Base-by-base conservation (phyloP, 2,329 filamentous ascomycete genomes). In the Fonsecaea erecta region DNA sequence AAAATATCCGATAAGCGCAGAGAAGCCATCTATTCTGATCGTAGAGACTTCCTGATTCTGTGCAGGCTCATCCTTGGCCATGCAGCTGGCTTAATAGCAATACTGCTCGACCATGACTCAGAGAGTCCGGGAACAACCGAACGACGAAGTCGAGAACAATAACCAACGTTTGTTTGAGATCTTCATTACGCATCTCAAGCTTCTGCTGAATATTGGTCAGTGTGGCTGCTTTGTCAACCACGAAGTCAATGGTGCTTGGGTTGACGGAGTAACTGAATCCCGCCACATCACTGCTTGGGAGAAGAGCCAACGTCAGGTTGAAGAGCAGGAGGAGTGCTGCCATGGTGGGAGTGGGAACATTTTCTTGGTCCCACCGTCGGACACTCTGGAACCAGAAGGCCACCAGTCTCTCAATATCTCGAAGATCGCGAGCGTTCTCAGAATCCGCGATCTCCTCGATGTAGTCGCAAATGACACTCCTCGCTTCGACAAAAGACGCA, bases 211-310 rank as follows among this genome's bases (percentile, higher is more conserved):
- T n/a, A 12, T 24, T 34, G n/a, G 48, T 7, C 8, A 62, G 52
- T 8, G 2, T 16, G 5, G 52, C 37, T 7, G 60, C 60, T 18
- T 18, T 35, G 11, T 62, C 60, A 16, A 57, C 52, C 35, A 66
- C 52, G 21, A 62, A 66, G 21, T 60, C 46, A 40, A 66, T 43
- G 3, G 30, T 61, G 1, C 24, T 37, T 3, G 54, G 35, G 30
- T 63, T 60, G 21, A 43, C 21, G 5, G 28, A 48, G 34, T 66
- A 52, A 34, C 64, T 66, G 56, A 51, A 64, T 21, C 61, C 55
- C 8, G 35, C 37, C n/a, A 60, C 56, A 9, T 63, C 60, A n/a
- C 18, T 18, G 11, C 37, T n/a, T 9, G 60, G 64, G 8, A 64
- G 40, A 24, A 66, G 46, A 18, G 64, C 64, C 16, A 52, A 24